phyloP scores from a whole-genome alignment of 495 filamentous ascomycete species.

The Copromyces sp. region DNA sequence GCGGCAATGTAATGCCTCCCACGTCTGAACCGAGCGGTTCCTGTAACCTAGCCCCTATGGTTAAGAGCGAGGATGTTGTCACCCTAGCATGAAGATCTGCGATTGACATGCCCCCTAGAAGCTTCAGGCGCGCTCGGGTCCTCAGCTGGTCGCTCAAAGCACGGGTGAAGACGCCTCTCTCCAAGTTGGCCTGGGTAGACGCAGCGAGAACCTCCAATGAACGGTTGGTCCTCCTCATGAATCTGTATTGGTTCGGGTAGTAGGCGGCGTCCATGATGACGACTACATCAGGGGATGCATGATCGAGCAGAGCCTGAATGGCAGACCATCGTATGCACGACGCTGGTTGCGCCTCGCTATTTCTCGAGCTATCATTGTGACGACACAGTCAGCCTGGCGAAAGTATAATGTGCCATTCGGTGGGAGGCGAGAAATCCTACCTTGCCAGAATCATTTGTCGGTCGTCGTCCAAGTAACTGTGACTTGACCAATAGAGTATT shows the following conservation, averaged over 20 bases:
- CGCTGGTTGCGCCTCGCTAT: constrained; percentile 21
- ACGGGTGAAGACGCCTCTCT: constrained; percentile 34
- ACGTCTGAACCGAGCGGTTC: not conserved
- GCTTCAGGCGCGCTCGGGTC: constrained; percentile 28
- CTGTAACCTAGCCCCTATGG: constrained; percentile 25
- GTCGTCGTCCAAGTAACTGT: constrained; percentile 35
- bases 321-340: constrained; percentile 36
- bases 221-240: not conserved
- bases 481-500: constrained; percentile 38
- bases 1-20: not conserved
- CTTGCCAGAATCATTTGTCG: constrained; percentile 40
- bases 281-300: constrained; percentile 34
- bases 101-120: constrained; percentile 28
- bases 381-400: constrained; percentile 4
- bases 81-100: constrained; percentile 36
- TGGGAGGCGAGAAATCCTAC: constrained; percentile 12
- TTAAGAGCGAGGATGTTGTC: not conserved
- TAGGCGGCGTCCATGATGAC: constrained; percentile 43
- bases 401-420: not conserved
- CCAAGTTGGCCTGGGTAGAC: constrained; percentile 34
- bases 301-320: constrained; percentile 38
- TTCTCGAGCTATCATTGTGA: constrained; percentile 25
- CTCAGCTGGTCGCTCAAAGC: constrained; percentile 32
- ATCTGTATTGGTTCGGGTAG: constrained; percentile 23
- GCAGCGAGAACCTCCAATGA: constrained; percentile 39